Evolutionary conservation across 2,329 filamentous ascomycete species (phyloP).

Genomic region (Trichoderma lentiforme): DNA sequence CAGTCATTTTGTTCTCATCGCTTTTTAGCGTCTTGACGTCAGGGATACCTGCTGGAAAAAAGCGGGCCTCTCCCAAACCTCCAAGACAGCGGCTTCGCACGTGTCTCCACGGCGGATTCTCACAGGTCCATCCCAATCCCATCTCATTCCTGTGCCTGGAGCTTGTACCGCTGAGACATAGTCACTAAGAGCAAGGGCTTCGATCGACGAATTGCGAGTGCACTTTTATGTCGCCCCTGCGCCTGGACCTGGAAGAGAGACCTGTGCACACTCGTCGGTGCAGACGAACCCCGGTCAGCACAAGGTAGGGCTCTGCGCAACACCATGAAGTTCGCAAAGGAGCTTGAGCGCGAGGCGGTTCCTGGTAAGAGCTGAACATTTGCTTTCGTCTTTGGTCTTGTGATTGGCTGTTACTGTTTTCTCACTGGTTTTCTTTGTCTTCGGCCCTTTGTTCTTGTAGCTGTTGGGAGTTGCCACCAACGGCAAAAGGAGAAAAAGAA

Average conservation of each 20-base stretch:
- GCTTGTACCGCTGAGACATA: not conserved
- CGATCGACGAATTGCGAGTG: not conserved
- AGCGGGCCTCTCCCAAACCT: not conserved
- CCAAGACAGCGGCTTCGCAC: slow-evolving; percentile 10
- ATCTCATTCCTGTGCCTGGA: slow-evolving; percentile 12
- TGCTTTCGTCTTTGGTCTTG: not conserved
- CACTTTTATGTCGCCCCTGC: slow-evolving; percentile 12
- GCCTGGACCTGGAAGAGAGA: not conserved
- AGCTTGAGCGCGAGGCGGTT: slow-evolving; percentile 82
- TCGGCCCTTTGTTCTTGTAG: not conserved
- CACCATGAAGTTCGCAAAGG: slow-evolving; percentile 66
- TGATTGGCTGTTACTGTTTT: not conserved
- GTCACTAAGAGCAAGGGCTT: not conserved
- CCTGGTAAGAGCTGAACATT: slow-evolving; percentile 53
- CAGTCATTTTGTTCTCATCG: not conserved
- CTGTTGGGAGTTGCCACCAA: not conserved
- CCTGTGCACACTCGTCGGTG: not conserved
- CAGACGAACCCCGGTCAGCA: not conserved
- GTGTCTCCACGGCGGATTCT: not conserved
- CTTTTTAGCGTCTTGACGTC: slow-evolving; percentile 12
- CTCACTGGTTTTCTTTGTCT: not conserved
- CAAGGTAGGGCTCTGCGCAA: not conserved
- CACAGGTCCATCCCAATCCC: slow-evolving; percentile 12
- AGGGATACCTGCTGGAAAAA: not conserved
- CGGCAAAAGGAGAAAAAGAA: not conserved